A percentile compares a stretch with the other conserved stretches of the same genome.
These are phyloP conservation scores for Calonectria pseudoreteaudii DNA, from an alignment of 2,329 filamentous ascomycete genomes.

Conservation along the genomic window DNA sequence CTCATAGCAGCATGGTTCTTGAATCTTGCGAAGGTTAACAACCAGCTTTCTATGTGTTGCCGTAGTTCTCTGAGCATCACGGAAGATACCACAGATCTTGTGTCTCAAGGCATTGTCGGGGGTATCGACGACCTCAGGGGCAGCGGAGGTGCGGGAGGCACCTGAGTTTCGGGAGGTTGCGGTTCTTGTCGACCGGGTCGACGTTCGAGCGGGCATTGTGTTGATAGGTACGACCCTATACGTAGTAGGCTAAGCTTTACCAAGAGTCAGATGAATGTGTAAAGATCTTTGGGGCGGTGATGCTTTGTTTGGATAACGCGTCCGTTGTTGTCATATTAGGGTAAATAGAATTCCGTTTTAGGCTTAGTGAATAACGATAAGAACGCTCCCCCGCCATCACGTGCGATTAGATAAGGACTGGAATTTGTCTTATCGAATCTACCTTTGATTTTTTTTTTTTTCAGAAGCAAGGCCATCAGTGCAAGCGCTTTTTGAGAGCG, in stretches of 20 bases:
- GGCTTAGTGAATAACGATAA: constrained; percentile 41
- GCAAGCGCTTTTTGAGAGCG: constrained; percentile 29
- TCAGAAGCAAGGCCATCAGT: constrained; percentile 6
- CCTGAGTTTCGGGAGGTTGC: constrained; percentile 59
- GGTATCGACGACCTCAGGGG: constrained; percentile 82
- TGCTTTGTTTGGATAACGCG: constrained; percentile 46
- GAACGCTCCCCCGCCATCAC: constrained; percentile 42
- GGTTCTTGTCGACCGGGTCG: constrained; percentile 59
- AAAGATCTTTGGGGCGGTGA: constrained; percentile 27
- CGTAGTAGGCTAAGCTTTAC: constrained; percentile 9
- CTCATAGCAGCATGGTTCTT: constrained; percentile 84
- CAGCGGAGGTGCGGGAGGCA: constrained; percentile 60
- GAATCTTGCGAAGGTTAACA: constrained; percentile 88
- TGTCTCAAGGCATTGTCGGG: constrained; percentile 77
- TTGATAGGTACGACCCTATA: constrained; percentile 19
- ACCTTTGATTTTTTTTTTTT: constrained; percentile 37
- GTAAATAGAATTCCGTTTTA: constrained; percentile 49
- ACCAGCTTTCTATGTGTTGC: constrained; percentile 91
- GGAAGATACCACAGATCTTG: constrained; percentile 79
- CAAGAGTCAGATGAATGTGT: constrained; percentile 6
- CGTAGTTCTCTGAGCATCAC: constrained; percentile 88
- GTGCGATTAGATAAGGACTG: constrained; percentile 47
- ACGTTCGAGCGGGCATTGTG: constrained; percentile 63
- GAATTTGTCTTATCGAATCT: constrained; percentile 31
- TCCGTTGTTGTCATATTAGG: constrained; percentile 34